These are phyloP conservation scores for Thelonectria olida DNA, from an alignment of 2,329 filamentous ascomycete species.

Conservation along the genomic window DNA sequence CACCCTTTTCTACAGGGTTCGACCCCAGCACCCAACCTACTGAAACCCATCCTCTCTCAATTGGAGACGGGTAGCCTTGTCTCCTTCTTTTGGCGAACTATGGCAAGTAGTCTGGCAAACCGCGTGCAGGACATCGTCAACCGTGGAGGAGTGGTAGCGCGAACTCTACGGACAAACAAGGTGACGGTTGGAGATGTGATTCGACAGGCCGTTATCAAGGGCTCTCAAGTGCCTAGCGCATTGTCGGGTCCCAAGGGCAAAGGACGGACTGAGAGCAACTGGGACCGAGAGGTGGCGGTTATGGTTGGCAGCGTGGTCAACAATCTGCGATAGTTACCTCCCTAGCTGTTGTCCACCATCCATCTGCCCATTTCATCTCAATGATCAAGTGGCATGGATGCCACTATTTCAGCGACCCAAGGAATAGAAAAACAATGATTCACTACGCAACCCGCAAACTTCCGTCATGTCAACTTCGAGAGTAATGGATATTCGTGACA, in stretches of 20 bases:
- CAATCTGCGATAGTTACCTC: slow-evolving; percentile 58
- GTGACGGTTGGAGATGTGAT: slow-evolving; percentile 80
- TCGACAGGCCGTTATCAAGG: slow-evolving; percentile 82
- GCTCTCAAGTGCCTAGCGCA: slow-evolving; percentile 73
- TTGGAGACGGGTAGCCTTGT: slow-evolving; percentile 89
- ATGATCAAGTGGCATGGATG: too few species aligned
- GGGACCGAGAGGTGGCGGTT: slow-evolving; percentile 93
- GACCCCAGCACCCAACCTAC: slow-evolving; percentile 59
- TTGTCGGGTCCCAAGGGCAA: slow-evolving; percentile 55
- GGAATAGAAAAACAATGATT: too few species aligned
- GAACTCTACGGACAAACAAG: slow-evolving; percentile 81
- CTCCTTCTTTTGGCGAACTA: slow-evolving; percentile 92
- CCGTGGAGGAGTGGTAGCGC: slow-evolving; percentile 83
- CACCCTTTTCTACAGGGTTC: slow-evolving; percentile 70
- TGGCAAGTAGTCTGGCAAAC: slow-evolving; percentile 79
- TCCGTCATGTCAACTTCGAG: too few species aligned
- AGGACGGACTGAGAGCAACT: slow-evolving; percentile 61
- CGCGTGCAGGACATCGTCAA: slow-evolving; percentile 86
- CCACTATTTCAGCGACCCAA: not conserved
- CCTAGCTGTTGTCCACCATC: too few species aligned
- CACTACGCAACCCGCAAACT: too few species aligned
- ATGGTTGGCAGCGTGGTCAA: slow-evolving; percentile 88
- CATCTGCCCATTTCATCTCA: too few species aligned
- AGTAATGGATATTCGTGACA: not conserved
- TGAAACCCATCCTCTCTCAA: slow-evolving; percentile 77